Conservation (phyloP, 768 basidiomycete genomes). For the Auricularia auricula-judae region DNA sequence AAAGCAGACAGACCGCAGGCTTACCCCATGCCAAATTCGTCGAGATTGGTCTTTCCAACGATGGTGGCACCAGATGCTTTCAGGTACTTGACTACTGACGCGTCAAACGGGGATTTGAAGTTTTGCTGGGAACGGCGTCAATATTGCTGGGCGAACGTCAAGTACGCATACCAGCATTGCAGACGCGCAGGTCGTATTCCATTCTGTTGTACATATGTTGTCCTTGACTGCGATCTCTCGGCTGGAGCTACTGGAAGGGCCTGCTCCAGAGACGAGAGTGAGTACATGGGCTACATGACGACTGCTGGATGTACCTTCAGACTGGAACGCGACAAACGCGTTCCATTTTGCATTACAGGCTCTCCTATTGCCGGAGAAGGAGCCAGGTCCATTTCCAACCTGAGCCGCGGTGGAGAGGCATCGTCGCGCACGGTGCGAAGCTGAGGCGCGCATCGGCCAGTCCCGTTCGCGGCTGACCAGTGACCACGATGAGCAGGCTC, state of each 20-base stretch:
- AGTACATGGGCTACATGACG: background rate
- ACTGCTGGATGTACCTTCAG: background rate
- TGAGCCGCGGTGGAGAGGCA: background rate
- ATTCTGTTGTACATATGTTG: slow-evolving; percentile 60
- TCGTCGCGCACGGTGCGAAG: slow-evolving; percentile 12
- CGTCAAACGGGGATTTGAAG: slow-evolving; percentile 73
- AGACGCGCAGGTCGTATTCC: slow-evolving; percentile 73
- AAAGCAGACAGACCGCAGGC: slow-evolving; percentile 13
- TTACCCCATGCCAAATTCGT: slow-evolving; percentile 98
- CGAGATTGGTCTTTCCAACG: slow-evolving; percentile 86
- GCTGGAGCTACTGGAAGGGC: background rate
- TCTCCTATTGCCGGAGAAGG: background rate
- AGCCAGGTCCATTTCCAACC: background rate
- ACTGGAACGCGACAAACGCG: background rate
- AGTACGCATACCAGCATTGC: slow-evolving; percentile 37
- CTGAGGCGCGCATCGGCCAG: slow-evolving; percentile 9
- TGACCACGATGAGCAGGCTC: slow-evolving; percentile 44
- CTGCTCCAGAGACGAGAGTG: background rate
- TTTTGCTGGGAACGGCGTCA: slow-evolving; percentile 21
- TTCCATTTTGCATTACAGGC: background rate
- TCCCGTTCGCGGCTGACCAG: background rate
- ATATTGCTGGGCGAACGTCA: background rate
- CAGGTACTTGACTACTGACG: slow-evolving; percentile 67
- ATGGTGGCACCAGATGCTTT: slow-evolving; percentile 54
- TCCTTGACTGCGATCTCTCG: slow-evolving; percentile 64